phyloP scores from a whole-genome alignment of 164 flowering plant genomes.

The Vitis cinerea region DNA sequence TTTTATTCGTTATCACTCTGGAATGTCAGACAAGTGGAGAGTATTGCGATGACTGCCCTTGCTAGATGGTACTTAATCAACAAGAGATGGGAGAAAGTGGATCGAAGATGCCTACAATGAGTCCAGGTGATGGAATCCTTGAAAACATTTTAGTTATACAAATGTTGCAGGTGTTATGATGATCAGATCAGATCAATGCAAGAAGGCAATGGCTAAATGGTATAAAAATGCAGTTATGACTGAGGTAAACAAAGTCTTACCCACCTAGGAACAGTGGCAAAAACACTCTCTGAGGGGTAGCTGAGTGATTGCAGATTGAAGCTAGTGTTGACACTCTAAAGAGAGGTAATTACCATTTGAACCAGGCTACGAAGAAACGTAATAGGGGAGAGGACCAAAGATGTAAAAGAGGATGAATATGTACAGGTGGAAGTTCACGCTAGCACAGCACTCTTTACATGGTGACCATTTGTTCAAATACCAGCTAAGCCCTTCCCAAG shows the following conservation, averaged over 20 bases:
- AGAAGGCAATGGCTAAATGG: neutral
- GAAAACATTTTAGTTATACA: too few species aligned
- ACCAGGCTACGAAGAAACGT: neutral
- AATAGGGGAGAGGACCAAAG: neutral
- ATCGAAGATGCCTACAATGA: too few species aligned
- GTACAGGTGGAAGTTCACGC: neutral
- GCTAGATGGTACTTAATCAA: too few species aligned
- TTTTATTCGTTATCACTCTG: too few species aligned
- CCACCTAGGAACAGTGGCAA: neutral
- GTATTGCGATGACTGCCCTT: too few species aligned
- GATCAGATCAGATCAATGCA: neutral
- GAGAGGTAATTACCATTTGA: neutral
- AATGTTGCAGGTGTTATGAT: neutral
- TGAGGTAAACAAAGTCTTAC: neutral
- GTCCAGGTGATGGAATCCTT: too few species aligned
- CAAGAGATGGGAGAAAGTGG: too few species aligned
- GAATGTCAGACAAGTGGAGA: too few species aligned
- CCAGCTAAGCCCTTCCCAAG: neutral
- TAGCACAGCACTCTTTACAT: neutral
- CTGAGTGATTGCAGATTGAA: neutral
- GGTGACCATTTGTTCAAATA: neutral
- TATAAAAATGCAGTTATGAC: neutral
- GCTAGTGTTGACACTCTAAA: slow-evolving; percentile 1
- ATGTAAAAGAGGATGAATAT: neutral
- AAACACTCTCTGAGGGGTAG: neutral